Base-by-base conservation (phyloP, 495 filamentous ascomycete genomes). In the Zalerion maritima region DNA sequence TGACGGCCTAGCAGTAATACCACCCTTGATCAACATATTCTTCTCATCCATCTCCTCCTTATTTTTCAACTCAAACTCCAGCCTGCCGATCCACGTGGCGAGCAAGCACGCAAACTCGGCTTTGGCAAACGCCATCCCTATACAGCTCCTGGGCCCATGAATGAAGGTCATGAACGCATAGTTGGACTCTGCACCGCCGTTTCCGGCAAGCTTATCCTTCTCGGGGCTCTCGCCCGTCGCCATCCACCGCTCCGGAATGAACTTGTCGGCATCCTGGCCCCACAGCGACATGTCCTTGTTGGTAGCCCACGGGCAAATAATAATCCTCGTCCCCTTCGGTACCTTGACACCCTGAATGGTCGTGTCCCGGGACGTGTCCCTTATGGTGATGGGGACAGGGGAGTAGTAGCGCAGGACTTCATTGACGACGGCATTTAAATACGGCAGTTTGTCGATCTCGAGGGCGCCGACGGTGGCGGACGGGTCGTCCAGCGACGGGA, bases 101-200 rank as follows among this genome's bases (percentile, higher is more conserved):
- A 97, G 36, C 39, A 94, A 52, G 43, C 73, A 82, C 5, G 78
- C 80, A 48, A 91, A 80, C 60, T 94, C 89, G 0, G 72, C 61
- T 51, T 73, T 78, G 0, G 85, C 79, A 54, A 97, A 97, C 2
- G 62, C 62, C 49, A 60, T 57, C 4, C 73, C 73, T 28, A 78
- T 75, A 40, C 73, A 78, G 22, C 62, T 68, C 28, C 72, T 42
- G 3, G 71, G 62, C 0, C 73, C 73, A 34, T 71, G 69, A 16
- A 74, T 43, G 37, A 75, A 76, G 0, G 71, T 73, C 46, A 77
- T 41, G 42, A 73, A 69, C 18, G 57, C 59, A 27, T 62, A 73
- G 35, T 75, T 72, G 49, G 66, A 73, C 6, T 39, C 30, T 5
- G 66, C 63, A 6, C 63, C 66, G 10, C 64, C 66, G 35, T 50